A percentile compares a stretch with the other conserved stretches of the same genome.
These are phyloP conservation scores for Pittosporum tobira DNA, from an alignment of 129 eudicot genomes.

Conservation along the genomic window DNA sequence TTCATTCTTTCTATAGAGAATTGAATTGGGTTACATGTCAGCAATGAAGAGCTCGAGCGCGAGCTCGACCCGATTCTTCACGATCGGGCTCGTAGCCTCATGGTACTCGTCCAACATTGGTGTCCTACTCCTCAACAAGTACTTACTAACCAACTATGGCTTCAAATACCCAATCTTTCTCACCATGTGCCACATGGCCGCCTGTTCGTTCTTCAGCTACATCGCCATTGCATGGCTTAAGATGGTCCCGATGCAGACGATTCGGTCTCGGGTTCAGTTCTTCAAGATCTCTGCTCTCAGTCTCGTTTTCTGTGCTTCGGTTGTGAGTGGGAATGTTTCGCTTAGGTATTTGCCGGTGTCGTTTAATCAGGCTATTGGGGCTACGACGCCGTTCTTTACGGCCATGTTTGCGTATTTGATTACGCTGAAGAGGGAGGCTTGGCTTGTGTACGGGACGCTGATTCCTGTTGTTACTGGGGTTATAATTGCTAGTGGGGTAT, in stretches of 20 bases:
- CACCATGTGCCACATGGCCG: constrained; percentile 89
- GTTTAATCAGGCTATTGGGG: constrained; percentile 87
- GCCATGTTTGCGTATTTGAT: constrained; percentile 83
- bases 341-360: constrained; percentile 75
- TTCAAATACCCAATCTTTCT: constrained; percentile 74
- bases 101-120: constrained; percentile 94
- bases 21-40: constrained; percentile 20
- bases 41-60: constrained; percentile 38
- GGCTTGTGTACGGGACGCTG: constrained; percentile 54
- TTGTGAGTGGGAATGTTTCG: constrained; percentile 79
- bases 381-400: constrained; percentile 89
- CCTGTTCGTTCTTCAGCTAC: constrained; percentile 72
- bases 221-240: constrained; percentile 69
- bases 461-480: constrained; percentile 92
- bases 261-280: constrained; percentile 59
- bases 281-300: constrained; percentile 59
- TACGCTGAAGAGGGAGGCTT: constrained; percentile 70
- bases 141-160: constrained; percentile 64
- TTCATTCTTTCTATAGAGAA: not conserved
- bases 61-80: constrained; percentile 36
- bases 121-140: constrained; percentile 63
- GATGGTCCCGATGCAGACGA: constrained; percentile 72
- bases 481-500: constrained; percentile 85
- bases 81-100: constrained; percentile 57
- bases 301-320: constrained; percentile 58